Percentiles rank a stretch among this genome's conserved stretches.
These are phyloP conservation scores for Prunus mume DNA, from an alignment of 306 rosid genomes.

Conservation along the genomic window DNA sequence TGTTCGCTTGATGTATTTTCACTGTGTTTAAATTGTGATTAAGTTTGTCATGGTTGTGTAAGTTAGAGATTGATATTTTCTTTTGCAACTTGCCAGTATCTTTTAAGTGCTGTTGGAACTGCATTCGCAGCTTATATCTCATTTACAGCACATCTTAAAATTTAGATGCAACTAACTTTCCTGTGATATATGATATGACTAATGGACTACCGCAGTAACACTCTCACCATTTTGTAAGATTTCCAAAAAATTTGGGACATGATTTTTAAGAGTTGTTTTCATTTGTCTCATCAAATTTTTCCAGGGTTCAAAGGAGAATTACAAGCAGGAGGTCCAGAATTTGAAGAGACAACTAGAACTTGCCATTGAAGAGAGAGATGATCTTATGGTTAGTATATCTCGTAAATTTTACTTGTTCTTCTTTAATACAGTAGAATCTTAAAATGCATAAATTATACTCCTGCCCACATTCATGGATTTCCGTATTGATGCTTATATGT, in stretches of 20 bases:
- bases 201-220: too few species aligned
- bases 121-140: too few species aligned
- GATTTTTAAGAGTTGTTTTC: conserved; percentile 24
- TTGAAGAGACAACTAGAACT: conserved; percentile 60
- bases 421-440: conserved; percentile 7
- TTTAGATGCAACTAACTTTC: too few species aligned
- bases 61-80: too few species aligned
- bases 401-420: conserved; percentile 6
- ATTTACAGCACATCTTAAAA: too few species aligned
- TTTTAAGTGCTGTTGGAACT: too few species aligned
- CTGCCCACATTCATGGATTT: neutral
- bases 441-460: neutral
- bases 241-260: neutral
- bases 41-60: too few species aligned
- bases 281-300: conserved; percentile 16
- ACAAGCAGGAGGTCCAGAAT: conserved; percentile 49
- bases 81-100: too few species aligned
- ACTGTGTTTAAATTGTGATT: too few species aligned
- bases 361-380: conserved; percentile 61
- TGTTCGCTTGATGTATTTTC: neutral
- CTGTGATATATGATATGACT: too few species aligned
- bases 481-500: conserved; percentile 14
- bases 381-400: conserved; percentile 61
- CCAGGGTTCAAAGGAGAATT: conserved; percentile 49
- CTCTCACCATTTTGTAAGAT: too few species aligned